These are phyloP conservation scores for Golovinomyces cichoracearum DNA, from an alignment of 2,329 filamentous ascomycete genomes.

Conservation along the genomic window DNA sequence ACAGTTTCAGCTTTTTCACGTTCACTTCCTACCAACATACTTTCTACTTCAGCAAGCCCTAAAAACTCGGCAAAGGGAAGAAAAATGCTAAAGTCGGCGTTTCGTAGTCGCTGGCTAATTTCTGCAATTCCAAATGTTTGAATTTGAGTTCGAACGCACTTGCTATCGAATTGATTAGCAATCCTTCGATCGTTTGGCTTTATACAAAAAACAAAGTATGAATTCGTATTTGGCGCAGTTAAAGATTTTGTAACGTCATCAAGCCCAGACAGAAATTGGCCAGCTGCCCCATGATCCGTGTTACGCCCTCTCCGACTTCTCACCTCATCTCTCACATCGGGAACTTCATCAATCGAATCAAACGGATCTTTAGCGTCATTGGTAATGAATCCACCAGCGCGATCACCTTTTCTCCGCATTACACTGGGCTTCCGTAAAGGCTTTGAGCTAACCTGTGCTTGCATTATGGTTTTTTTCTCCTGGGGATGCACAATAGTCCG, in stretches of 20 bases:
- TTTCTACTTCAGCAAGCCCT: slow-evolving; percentile 61
- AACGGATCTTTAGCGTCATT: slow-evolving; percentile 15
- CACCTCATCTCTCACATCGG: slow-evolving; percentile 20
- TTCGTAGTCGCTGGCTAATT: slow-evolving; percentile 76
- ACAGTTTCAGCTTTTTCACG: slow-evolving; percentile 73
- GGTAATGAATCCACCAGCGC: slow-evolving; percentile 9
- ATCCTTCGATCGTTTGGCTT: slow-evolving; percentile 95
- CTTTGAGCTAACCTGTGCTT: slow-evolving; percentile 88
- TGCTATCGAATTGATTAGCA: slow-evolving; percentile 96
- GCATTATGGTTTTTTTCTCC: slow-evolving; percentile 73
- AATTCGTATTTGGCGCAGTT: slow-evolving; percentile 57
- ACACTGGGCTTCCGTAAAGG: slow-evolving; percentile 80
- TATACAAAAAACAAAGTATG: slow-evolving; percentile 88
- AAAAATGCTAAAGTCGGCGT: slow-evolving; percentile 88
- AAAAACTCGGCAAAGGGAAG: slow-evolving; percentile 89
- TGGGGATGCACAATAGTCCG: slow-evolving; percentile 83
- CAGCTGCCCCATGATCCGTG: slow-evolving; percentile 62
- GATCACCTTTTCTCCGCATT: slow-evolving; percentile 43
- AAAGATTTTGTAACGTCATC: slow-evolving; percentile 80
- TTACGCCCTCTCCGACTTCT: slow-evolving; percentile 19
- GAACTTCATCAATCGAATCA: slow-evolving; percentile 19
- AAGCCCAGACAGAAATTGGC: slow-evolving; percentile 69
- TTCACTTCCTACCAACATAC: slow-evolving; percentile 71
- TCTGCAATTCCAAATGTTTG: slow-evolving; percentile 92
- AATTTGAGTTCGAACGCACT: slow-evolving; percentile 82